Percentiles rank a stretch among this genome's conserved stretches.
Evolutionary conservation across 768 basidiomycete species (phyloP).

Genomic region (Termitomyces sp.): DNA sequence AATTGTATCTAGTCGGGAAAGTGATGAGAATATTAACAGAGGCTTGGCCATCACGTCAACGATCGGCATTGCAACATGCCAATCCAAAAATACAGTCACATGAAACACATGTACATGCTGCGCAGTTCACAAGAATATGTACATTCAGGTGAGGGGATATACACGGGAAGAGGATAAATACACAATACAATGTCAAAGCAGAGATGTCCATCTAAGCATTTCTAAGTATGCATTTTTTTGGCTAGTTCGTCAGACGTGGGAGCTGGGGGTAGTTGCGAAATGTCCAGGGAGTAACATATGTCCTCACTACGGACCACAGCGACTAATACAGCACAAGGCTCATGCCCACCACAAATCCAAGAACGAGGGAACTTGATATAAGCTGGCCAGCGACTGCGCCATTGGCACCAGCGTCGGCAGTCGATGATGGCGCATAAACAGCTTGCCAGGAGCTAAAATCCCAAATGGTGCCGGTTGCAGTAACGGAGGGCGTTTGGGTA

Average conservation of each 20-base stretch:
- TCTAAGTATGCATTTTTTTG: not conserved
- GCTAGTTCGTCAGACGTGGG: not conserved
- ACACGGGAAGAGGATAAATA: not conserved
- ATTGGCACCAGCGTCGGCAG: constrained; percentile 1
- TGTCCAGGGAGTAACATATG: not conserved
- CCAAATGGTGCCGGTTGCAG: constrained; percentile 28
- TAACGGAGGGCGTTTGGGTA: constrained; percentile 18
- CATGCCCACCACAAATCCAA: not conserved
- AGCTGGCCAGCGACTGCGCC: not conserved
- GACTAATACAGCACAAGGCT: constrained; percentile 2
- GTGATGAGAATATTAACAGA: too few species aligned
- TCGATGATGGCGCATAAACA: constrained; percentile 21
- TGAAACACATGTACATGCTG: not conserved
- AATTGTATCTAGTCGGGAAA: not conserved
- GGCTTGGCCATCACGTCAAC: too few species aligned
- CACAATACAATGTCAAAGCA: not conserved
- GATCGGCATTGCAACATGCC: too few species aligned
- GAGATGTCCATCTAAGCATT: not conserved
- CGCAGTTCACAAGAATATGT: not conserved
- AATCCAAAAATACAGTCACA: too few species aligned
- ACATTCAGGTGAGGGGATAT: not conserved
- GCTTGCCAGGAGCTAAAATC: constrained; percentile 26
- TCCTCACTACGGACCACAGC: too few species aligned
- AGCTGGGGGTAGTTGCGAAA: not conserved
- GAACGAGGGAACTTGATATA: not conserved